phyloP scores from a whole-genome alignment of 108 stramenopile genomes.

The Fistulifera pelliculosa region DNA sequence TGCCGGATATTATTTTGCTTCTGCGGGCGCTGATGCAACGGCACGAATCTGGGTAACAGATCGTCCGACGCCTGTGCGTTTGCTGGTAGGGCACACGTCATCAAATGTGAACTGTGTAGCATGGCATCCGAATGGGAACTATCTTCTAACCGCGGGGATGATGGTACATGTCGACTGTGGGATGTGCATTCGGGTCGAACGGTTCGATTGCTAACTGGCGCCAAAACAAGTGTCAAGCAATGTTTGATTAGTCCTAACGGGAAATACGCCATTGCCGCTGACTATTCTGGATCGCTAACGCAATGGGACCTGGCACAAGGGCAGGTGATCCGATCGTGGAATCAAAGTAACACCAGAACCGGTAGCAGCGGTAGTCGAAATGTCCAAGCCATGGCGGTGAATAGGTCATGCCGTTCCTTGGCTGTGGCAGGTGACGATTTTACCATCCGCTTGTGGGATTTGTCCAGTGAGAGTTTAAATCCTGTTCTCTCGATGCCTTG shows the following conservation, averaged over 20 bases:
- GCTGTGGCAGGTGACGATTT: slow-evolving; percentile 76
- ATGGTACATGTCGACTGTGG: slow-evolving; percentile 92
- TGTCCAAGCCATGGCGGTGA: slow-evolving; percentile 25
- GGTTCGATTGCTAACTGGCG: slow-evolving; percentile 83
- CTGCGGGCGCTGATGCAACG: slow-evolving; percentile 85
- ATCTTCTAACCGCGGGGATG: slow-evolving; percentile 86
- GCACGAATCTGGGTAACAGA: slow-evolving; percentile 94
- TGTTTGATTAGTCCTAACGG: slow-evolving; percentile 69
- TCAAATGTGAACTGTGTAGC: slow-evolving; percentile 79
- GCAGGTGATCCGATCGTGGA: slow-evolving; percentile 40
- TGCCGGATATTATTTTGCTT: slow-evolving; percentile 94
- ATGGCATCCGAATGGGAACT: slow-evolving; percentile 96
- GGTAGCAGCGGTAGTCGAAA: slow-evolving; percentile 1
- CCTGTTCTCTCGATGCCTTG: slow-evolving; percentile 29
- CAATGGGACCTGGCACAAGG: slow-evolving; percentile 83
- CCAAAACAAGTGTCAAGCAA: slow-evolving; percentile 52
- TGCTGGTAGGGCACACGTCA: slow-evolving; percentile 88
- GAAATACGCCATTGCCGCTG: slow-evolving; percentile 61
- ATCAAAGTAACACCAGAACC: not conserved
- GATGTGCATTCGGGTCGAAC: slow-evolving; percentile 89
- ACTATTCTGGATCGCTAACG: slow-evolving; percentile 55
- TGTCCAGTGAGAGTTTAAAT: slow-evolving; percentile 18
- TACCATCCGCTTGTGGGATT: slow-evolving; percentile 77
- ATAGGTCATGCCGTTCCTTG: slow-evolving; percentile 64
- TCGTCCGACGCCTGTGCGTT: slow-evolving; percentile 71